A percentile compares a stretch with the other conserved stretches of the same genome.
Evolutionary conservation across 192 early-diverging fungal genomes (phyloP).

Genomic region (Rhizoclosmatium globosum): DNA sequence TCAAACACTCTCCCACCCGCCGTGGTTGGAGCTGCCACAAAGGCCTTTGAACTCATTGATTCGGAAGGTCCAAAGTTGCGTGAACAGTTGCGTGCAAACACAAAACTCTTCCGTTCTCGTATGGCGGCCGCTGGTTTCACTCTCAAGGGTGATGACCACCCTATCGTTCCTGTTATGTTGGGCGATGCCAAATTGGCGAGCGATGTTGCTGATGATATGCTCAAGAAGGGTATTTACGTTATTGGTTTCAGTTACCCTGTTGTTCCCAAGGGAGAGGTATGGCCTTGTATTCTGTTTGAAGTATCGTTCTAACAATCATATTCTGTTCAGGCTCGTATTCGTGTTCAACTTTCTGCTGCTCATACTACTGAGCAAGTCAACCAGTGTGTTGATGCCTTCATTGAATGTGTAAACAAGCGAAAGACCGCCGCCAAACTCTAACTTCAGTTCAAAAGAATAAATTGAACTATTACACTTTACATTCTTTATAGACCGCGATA

Average conservation of each 20-base stretch:
- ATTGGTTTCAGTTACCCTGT: conserved; percentile 69
- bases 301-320: no score
- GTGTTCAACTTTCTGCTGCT: conserved; percentile 64
- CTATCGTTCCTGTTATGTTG: conserved; percentile 67
- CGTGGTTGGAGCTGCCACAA: conserved; percentile 60
- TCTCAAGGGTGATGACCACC: conserved; percentile 63
- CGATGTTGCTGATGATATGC: conserved; percentile 61
- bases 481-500: no score
- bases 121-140: conserved; percentile 69
- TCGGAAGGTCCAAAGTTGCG: conserved; percentile 55
- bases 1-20: conserved; percentile 65
- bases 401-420: conserved; percentile 33
- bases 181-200: conserved; percentile 61
- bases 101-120: conserved; percentile 63
- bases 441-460: background rate
- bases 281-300: no score
- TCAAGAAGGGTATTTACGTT: conserved; percentile 61
- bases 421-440: background rate
- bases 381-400: conserved; percentile 60
- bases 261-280: conserved; percentile 56
- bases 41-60: conserved; percentile 60
- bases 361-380: conserved; percentile 59
- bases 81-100: conserved; percentile 65
- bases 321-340: conserved; percentile 51
- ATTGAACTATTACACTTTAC: no score